Percentiles rank a stretch among this genome's conserved stretches.
phyloP scores from a whole-genome alignment of 805 yeast species.

The Candida maris region DNA sequence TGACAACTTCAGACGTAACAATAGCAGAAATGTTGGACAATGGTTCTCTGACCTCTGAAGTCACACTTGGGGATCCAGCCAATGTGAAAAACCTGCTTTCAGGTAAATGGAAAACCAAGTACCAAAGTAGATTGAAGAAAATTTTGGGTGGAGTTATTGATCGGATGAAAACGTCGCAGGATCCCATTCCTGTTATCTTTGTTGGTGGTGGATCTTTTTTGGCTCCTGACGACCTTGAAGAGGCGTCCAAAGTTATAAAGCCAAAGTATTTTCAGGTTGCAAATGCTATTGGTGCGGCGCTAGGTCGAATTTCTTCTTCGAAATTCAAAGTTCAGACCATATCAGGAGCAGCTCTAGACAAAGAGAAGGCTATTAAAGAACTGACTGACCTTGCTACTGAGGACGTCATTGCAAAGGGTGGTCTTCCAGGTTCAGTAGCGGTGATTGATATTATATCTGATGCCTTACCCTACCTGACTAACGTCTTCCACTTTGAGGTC shows the following conservation, averaged over 20 bases:
- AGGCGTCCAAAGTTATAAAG: conserved; percentile 38
- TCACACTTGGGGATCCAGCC: conserved; percentile 26
- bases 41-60: conserved; percentile 27
- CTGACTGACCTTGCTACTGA: conserved; percentile 18
- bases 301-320: conserved; percentile 39
- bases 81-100: conserved; percentile 4
- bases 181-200: conserved; percentile 36
- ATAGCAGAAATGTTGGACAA: conserved; percentile 19
- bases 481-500: conserved; percentile 33
- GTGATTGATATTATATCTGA: conserved; percentile 26
- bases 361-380: conserved; percentile 16
- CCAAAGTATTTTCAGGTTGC: conserved; percentile 42
- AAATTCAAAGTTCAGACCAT: conserved; percentile 16
- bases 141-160: conserved; percentile 39
- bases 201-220: conserved; percentile 51
- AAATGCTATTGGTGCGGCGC: conserved; percentile 48
- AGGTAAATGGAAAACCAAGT: background rate
- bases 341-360: conserved; percentile 3
- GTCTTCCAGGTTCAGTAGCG: conserved; percentile 20
- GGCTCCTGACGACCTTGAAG: conserved; percentile 32
- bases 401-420: conserved; percentile 25
- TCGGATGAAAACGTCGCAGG: conserved; percentile 42
- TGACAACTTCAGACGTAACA: conserved; percentile 43
- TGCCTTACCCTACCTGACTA: conserved; percentile 32
- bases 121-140: conserved; percentile 10